phyloP scores from a whole-genome alignment of 768 basidiomycete species.

The Tylopilus felleus region DNA sequence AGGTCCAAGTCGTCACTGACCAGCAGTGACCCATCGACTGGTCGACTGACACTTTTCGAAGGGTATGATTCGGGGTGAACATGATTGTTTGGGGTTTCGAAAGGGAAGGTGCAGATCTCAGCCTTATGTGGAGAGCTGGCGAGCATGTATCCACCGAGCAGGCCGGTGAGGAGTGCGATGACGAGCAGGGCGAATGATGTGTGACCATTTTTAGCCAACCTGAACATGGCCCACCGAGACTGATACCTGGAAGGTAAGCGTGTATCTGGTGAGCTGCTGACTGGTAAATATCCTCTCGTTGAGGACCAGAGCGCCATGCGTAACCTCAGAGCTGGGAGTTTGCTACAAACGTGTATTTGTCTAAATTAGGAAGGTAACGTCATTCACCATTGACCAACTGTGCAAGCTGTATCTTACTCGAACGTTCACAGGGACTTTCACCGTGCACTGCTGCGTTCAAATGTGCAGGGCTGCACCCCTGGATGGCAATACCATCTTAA shows the following conservation, averaged over 20 bases:
- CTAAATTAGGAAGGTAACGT: neutral
- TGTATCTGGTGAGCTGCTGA: constrained; percentile 11
- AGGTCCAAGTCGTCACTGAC: constrained; percentile 26
- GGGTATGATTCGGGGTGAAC: neutral
- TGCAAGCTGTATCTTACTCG: too few species aligned
- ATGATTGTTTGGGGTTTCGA: constrained; percentile 2
- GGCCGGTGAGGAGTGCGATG: constrained; percentile 20
- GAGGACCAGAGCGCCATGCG: neutral
- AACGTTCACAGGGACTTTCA: neutral
- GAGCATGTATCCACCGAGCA: constrained; percentile 27
- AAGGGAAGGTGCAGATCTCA: constrained; percentile 21
- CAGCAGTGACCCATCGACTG: constrained; percentile 8
- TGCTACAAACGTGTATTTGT: neutral
- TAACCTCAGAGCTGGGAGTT: neutral
- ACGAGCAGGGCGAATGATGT: constrained; percentile 17
- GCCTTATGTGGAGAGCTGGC: constrained; percentile 11
- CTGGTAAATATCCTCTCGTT: constrained; percentile 21
- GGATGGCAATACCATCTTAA: too few species aligned
- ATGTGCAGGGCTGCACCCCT: neutral
- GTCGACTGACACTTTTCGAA: neutral
- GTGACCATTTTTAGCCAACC: constrained; percentile 16
- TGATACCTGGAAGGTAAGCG: neutral
- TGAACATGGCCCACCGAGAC: constrained; percentile 10
- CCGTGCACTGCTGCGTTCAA: too few species aligned
- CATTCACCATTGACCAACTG: neutral